These are phyloP conservation scores for Chrysoporthe austroafricana DNA, from an alignment of 2,329 filamentous ascomycete genomes.

Conservation along the genomic window DNA sequence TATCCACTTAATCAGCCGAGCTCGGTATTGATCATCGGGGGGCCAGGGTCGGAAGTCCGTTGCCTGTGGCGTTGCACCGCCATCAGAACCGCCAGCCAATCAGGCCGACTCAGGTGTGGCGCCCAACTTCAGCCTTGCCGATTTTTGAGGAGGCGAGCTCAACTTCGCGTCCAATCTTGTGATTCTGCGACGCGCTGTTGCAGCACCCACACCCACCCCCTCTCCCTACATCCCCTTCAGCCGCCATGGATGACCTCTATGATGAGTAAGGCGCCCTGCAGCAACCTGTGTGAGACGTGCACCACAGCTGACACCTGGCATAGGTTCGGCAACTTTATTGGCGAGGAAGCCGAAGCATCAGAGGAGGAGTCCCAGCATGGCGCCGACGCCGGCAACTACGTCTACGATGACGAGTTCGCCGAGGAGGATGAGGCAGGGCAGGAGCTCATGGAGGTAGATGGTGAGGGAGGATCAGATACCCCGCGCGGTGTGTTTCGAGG, in stretches of 20 bases:
- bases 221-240: conserved; percentile 18
- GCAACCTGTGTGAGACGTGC: background rate
- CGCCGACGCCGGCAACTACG: conserved; percentile 74
- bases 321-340: conserved; percentile 98
- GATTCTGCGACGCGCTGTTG: background rate
- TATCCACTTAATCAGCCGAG: conserved; percentile 23
- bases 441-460: conserved; percentile 93
- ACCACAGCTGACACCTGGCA: conserved; percentile 30
- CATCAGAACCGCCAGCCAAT: conserved; percentile 14
- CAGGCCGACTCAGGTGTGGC: conserved; percentile 10
- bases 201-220: background rate
- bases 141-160: conserved; percentile 26
- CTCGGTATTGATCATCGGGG: conserved; percentile 19
- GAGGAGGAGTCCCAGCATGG: conserved; percentile 83
- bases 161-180: conserved; percentile 8
- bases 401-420: conserved; percentile 76
- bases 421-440: conserved; percentile 70
- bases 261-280: conserved; percentile 70
- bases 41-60: conserved; percentile 10
- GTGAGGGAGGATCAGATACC: conserved; percentile 46
- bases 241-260: conserved; percentile 84
- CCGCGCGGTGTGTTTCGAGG: background rate
- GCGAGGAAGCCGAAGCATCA: conserved; percentile 81
- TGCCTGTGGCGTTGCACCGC: conserved; percentile 15
- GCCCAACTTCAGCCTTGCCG: conserved; percentile 27